phyloP scores from a whole-genome alignment of 352 stramenopile genomes.

The Phytopythium mirpurense region DNA sequence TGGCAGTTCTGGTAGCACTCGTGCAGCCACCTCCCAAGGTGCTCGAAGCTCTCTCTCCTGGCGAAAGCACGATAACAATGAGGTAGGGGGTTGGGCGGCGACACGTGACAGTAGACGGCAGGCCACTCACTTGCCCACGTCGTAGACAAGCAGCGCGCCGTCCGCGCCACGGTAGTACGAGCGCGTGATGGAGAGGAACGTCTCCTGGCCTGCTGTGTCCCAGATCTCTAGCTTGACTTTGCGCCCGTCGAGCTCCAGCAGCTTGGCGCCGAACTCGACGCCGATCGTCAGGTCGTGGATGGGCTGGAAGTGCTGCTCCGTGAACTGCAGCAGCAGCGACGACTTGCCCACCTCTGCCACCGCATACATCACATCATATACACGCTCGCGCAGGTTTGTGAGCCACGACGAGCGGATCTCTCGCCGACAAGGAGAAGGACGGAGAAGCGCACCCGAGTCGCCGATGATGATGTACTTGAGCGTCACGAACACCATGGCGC shows the following conservation, averaged over 20 bases:
- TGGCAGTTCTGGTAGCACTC: slow-evolving; percentile 84
- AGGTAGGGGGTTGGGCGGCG: neutral
- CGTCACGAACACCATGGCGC: slow-evolving; percentile 81
- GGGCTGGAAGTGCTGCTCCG: slow-evolving; percentile 86
- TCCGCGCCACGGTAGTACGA: slow-evolving; percentile 88
- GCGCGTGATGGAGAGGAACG: slow-evolving; percentile 85
- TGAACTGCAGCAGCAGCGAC: slow-evolving; percentile 89
- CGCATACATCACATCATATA: no score
- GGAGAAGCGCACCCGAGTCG: slow-evolving; percentile 63
- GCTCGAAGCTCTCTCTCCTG: slow-evolving; percentile 72
- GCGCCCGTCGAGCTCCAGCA: slow-evolving; percentile 74
- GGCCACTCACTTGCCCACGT: slow-evolving; percentile 46
- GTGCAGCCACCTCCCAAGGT: slow-evolving; percentile 71
- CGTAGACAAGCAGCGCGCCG: slow-evolving; percentile 85
- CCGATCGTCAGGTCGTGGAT: slow-evolving; percentile 90
- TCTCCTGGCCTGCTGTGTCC: slow-evolving; percentile 89
- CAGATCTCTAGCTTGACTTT: slow-evolving; percentile 92
- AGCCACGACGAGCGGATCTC: neutral
- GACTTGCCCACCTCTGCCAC: slow-evolving; percentile 84
- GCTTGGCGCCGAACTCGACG: slow-evolving; percentile 88
- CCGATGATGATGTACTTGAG: slow-evolving; percentile 90
- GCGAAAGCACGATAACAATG: neutral
- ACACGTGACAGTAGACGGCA: neutral
- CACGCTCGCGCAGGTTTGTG: neutral
- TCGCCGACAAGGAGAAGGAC: no score